These are phyloP conservation scores for Trichothecium sympodiale DNA, from an alignment of 2,329 filamentous ascomycete species.

Conservation along the genomic window DNA sequence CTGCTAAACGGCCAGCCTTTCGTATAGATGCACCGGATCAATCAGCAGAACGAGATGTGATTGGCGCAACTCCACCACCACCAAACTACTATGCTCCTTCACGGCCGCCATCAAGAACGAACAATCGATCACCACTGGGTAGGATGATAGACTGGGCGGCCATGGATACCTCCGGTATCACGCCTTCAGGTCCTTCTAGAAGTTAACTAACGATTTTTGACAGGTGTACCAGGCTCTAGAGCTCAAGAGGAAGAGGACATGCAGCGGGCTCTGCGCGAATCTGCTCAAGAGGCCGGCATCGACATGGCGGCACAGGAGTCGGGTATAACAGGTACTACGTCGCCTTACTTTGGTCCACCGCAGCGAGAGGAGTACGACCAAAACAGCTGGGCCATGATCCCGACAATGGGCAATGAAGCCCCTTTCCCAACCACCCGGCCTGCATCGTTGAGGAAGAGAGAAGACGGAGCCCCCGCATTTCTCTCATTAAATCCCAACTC, in stretches of 20 bases:
- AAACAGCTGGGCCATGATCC: constrained; percentile 49
- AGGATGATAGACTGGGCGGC: constrained; percentile 37
- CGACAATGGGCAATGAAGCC: constrained; percentile 15
- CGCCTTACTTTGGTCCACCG: constrained; percentile 48
- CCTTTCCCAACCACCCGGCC: constrained; percentile 10
- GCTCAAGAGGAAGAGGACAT: constrained; percentile 42
- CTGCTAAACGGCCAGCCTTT: constrained; percentile 29
- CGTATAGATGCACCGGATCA: constrained; percentile 40
- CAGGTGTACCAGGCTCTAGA: constrained; percentile 24
- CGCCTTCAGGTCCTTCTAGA: constrained; percentile 7
- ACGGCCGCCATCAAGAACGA: constrained; percentile 50
- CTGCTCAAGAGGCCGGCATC: constrained; percentile 39
- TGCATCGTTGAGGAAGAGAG: constrained; percentile 33
- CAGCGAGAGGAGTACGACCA: constrained; percentile 43
- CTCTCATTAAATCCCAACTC: constrained; percentile 26
- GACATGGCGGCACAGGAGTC: constrained; percentile 33
- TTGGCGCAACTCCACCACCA: constrained; percentile 28
- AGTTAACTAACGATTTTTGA: constrained; percentile 13
- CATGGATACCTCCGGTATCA: constrained; percentile 29
- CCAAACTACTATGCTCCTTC: constrained; percentile 39
- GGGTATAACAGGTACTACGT: constrained; percentile 28
- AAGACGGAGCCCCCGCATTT: constrained; percentile 35
- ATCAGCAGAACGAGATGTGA: constrained; percentile 24
- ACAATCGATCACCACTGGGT: constrained; percentile 44
- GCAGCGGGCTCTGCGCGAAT: constrained; percentile 44